Evolutionary conservation across 345 rosid species (phyloP).

Genomic region (Gossypium longicalyx): DNA sequence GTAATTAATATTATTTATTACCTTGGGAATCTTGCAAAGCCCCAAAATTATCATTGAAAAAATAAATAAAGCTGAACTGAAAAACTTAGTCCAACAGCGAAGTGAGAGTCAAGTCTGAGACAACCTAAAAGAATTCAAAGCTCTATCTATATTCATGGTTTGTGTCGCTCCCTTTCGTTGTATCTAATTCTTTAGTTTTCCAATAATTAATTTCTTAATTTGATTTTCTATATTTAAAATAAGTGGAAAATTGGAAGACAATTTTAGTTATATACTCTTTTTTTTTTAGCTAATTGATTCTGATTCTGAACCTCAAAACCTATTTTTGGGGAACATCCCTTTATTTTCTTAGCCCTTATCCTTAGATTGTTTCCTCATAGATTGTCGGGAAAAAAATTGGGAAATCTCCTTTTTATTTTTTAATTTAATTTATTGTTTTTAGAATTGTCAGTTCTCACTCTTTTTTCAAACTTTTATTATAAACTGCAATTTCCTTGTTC

Average conservation of each 20-base stretch:
- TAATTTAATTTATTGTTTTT: neutral
- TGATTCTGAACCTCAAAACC: constrained; percentile 27
- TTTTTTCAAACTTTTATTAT: neutral
- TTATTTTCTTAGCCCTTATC: neutral
- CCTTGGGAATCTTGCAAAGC: neutral
- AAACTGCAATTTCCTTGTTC: neutral
- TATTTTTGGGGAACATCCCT: constrained; percentile 36
- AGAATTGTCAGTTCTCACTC: neutral
- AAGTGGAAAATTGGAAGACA: neutral
- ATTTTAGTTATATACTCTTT: constrained; percentile 13
- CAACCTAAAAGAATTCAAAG: neutral
- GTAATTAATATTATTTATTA: too few species aligned
- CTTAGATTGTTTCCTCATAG: constrained; percentile 15
- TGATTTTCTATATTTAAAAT: neutral
- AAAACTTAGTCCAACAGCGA: neutral
- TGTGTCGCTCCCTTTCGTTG: neutral
- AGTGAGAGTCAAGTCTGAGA: neutral
- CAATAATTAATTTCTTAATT: neutral
- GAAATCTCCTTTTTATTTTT: neutral
- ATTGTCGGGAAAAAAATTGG: constrained; percentile 9
- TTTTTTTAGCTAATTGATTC: constrained; percentile 7
- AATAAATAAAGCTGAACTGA: neutral
- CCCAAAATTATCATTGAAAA: neutral
- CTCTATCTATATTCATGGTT: neutral
- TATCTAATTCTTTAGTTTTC: neutral